These are phyloP conservation scores for Lentinula sp. DNA, from an alignment of 768 basidiomycete species.

Conservation along the genomic window DNA sequence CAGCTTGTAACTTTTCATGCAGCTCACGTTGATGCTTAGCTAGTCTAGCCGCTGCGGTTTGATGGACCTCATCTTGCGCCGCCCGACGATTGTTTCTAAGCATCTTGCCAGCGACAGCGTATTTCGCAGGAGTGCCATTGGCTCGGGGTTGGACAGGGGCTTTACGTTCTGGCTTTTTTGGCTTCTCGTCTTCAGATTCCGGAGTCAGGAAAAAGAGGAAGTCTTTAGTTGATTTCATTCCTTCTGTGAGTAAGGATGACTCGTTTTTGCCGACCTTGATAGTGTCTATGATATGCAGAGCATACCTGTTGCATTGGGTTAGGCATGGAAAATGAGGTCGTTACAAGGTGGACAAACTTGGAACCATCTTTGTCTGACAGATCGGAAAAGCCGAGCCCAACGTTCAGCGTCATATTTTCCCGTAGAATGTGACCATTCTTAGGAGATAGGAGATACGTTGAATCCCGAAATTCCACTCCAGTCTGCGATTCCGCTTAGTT, in stretches of 20 bases:
- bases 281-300: slow-evolving; percentile 85
- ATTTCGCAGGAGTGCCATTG: slow-evolving; percentile 69
- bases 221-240: slow-evolving; percentile 78
- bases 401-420: slow-evolving; percentile 80
- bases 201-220: slow-evolving; percentile 80
- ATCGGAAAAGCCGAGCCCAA: slow-evolving; percentile 82
- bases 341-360: slow-evolving; percentile 43
- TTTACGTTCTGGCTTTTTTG: slow-evolving; percentile 51
- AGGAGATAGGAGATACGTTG: slow-evolving; percentile 70
- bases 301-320: slow-evolving; percentile 52
- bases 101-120: slow-evolving; percentile 77
- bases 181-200: slow-evolving; percentile 53
- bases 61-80: slow-evolving; percentile 77
- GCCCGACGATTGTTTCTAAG: slow-evolving; percentile 87
- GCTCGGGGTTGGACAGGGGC: slow-evolving; percentile 40
- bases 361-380: slow-evolving; percentile 71
- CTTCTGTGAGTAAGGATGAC: slow-evolving; percentile 72
- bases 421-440: slow-evolving; percentile 73
- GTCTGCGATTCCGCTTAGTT: slow-evolving; percentile 48
- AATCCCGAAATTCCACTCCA: slow-evolving; percentile 93
- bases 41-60: slow-evolving; percentile 71
- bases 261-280: slow-evolving; percentile 68
- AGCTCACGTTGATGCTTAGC: slow-evolving; percentile 85
- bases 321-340: neutral
- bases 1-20: slow-evolving; percentile 68